Conservation (phyloP, 2,329 filamentous ascomycete genomes). For the Beauveria pseudobassiana region DNA sequence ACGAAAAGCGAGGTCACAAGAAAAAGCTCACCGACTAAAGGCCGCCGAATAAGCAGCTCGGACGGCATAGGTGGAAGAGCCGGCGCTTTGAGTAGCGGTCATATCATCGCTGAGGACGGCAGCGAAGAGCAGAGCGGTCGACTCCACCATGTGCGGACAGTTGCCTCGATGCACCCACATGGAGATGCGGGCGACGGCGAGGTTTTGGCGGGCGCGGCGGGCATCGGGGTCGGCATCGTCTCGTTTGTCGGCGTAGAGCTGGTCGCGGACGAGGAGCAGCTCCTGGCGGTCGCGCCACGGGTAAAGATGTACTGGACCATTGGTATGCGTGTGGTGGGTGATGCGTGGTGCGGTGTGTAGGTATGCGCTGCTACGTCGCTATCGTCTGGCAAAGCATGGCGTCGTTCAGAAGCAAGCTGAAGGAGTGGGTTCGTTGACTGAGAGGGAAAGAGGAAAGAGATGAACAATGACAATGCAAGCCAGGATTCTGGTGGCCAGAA, state of each 20-base stretch:
- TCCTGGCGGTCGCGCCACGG: slow-evolving; percentile 63
- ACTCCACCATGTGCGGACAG: slow-evolving; percentile 73
- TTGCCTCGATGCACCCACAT: slow-evolving; percentile 67
- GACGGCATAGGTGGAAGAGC: slow-evolving; percentile 51
- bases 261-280: slow-evolving; percentile 55
- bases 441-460: neutral
- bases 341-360: neutral
- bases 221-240: slow-evolving; percentile 14
- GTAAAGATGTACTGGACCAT: slow-evolving; percentile 70
- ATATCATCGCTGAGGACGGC: slow-evolving; percentile 58
- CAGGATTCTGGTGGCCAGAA: too few species aligned
- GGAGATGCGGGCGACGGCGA: slow-evolving; percentile 50
- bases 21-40: slow-evolving; percentile 56
- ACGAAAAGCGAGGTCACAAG: too few species aligned
- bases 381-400: neutral
- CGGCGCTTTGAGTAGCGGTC: slow-evolving; percentile 22
- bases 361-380: slow-evolving; percentile 2
- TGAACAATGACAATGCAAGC: neutral
- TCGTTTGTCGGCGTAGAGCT: slow-evolving; percentile 46
- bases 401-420: neutral
- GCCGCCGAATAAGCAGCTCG: slow-evolving; percentile 66
- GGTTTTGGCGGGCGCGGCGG: slow-evolving; percentile 23
- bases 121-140: slow-evolving; percentile 64
- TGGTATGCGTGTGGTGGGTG: neutral
- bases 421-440: neutral